Evolutionary conservation across 2,329 filamentous ascomycete genomes (phyloP).

Genomic region (Conoideocrella luteorostrata): DNA sequence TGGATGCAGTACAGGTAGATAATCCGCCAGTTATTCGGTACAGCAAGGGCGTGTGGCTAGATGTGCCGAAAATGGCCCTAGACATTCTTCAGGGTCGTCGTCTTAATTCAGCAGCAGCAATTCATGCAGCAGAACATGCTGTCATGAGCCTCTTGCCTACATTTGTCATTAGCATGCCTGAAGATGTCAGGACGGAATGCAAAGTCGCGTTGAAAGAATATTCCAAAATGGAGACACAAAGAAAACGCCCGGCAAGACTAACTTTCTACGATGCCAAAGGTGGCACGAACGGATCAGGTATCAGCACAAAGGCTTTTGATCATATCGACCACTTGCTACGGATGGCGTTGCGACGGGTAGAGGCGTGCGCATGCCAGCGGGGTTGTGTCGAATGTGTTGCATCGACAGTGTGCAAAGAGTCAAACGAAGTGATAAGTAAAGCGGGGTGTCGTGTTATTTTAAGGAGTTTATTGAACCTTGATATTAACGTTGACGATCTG

Average conservation of each 20-base stretch:
- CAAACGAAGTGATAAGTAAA: constrained; percentile 91
- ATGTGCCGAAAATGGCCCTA: constrained; percentile 73
- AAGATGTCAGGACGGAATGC: constrained; percentile 91
- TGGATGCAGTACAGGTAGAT: constrained; percentile 89
- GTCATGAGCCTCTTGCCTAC: constrained; percentile 81
- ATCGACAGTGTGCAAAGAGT: constrained; percentile 74
- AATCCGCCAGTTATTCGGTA: constrained; percentile 83
- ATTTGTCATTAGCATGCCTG: constrained; percentile 82
- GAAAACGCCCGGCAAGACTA: constrained; percentile 80
- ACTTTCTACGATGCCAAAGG: constrained; percentile 97
- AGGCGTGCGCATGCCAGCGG: constrained; percentile 66
- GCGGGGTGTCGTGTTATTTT: constrained; percentile 78
- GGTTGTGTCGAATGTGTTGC: constrained; percentile 91
- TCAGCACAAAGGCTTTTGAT: constrained; percentile 89
- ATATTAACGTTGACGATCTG: constrained; percentile 76
- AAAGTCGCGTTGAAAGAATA: constrained; percentile 88
- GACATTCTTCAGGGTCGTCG: constrained; percentile 67
- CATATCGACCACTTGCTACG: constrained; percentile 73
- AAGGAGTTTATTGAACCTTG: constrained; percentile 64
- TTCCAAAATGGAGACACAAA: constrained; percentile 56
- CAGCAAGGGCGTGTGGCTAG: constrained; percentile 92
- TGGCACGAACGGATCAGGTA: constrained; percentile 73
- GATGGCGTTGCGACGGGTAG: constrained; percentile 70
- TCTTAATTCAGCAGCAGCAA: constrained; percentile 79
- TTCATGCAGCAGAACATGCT: constrained; percentile 92